These are phyloP conservation scores for Giardia muris DNA, from an alignment of 208 protist species.

Conservation along the genomic window DNA sequence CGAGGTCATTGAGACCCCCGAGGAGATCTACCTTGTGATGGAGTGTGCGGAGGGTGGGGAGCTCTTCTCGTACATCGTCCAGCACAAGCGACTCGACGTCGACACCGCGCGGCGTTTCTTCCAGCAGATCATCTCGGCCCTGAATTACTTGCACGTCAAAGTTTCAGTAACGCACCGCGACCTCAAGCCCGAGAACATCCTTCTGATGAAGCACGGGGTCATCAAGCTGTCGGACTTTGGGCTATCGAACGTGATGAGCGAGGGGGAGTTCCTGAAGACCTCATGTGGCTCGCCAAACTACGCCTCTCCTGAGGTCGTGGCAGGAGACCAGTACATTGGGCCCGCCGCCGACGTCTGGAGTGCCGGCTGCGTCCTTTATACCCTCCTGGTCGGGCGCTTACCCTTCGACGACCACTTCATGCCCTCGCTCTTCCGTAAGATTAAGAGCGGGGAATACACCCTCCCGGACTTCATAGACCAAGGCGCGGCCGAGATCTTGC, in stretches of 20 bases:
- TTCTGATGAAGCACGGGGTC: slow-evolving; percentile 10
- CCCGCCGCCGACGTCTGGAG: slow-evolving; percentile 35
- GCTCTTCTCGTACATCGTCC: slow-evolving; percentile 65
- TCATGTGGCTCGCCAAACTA: slow-evolving; percentile 39
- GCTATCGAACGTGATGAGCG: slow-evolving; percentile 37
- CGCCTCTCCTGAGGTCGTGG: slow-evolving; percentile 35
- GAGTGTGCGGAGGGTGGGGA: slow-evolving; percentile 60
- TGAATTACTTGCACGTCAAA: slow-evolving; percentile 57
- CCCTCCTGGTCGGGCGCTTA: slow-evolving; percentile 19
- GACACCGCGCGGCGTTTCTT: slow-evolving; percentile 65
- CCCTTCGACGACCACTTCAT: slow-evolving; percentile 34
- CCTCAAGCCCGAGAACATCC: slow-evolving; percentile 36
- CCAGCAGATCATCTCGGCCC: slow-evolving; percentile 68
- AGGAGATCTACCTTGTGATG: slow-evolving; percentile 43
- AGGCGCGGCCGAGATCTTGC: neutral
- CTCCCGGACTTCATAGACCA: neutral
- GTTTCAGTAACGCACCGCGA: slow-evolving; percentile 28
- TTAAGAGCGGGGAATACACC: slow-evolving; percentile 12
- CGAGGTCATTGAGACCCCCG: slow-evolving; percentile 35
- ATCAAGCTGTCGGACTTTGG: slow-evolving; percentile 40
- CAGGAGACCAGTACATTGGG: slow-evolving; percentile 22
- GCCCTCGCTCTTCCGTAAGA: slow-evolving; percentile 14
- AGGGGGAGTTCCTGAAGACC: slow-evolving; percentile 35
- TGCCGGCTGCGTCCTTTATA: slow-evolving; percentile 29
- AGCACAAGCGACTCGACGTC: slow-evolving; percentile 59